These are phyloP conservation scores for Arthroderma sp. DNA, from an alignment of 2,329 filamentous ascomycete species.

Conservation along the genomic window DNA sequence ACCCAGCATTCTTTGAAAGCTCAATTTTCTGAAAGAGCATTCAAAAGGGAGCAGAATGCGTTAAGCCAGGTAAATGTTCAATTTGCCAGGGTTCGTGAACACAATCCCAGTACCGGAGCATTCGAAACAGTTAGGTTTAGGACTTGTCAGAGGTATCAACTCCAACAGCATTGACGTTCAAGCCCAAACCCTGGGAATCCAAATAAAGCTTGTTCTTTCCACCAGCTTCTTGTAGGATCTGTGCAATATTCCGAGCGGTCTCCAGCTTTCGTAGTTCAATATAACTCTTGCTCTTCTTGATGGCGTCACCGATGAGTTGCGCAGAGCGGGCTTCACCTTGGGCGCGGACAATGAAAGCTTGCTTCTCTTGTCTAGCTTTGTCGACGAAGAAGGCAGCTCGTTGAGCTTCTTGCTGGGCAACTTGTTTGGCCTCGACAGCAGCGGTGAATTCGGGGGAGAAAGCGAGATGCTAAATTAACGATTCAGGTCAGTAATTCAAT, in stretches of 20 bases:
- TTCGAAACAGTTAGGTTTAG: background rate
- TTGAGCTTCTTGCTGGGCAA: slow-evolving; percentile 81
- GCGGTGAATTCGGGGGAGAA: slow-evolving; percentile 59
- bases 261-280: slow-evolving; percentile 97
- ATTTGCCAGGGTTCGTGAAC: background rate
- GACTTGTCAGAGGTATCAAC: slow-evolving; percentile 16
- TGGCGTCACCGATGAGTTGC: slow-evolving; percentile 93
- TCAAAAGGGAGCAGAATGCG: no score
- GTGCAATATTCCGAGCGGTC: slow-evolving; percentile 82
- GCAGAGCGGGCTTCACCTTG: slow-evolving; percentile 98
- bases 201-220: slow-evolving; percentile 89
- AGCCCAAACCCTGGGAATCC: slow-evolving; percentile 75
- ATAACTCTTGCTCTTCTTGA: slow-evolving; percentile 98
- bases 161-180: slow-evolving; percentile 56
- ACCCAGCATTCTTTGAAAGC: no score
- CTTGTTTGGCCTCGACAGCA: slow-evolving; percentile 56
- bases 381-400: slow-evolving; percentile 94
- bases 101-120: background rate
- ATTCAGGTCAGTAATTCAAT: background rate
- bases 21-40: no score
- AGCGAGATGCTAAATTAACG: slow-evolving; percentile 44
- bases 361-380: slow-evolving; percentile 98
- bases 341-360: slow-evolving; percentile 93
- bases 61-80: no score
- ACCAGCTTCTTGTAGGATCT: slow-evolving; percentile 69